Conservation (phyloP, 495 filamentous ascomycete genomes). For the Hyphodiscus hymeniophilus region DNA sequence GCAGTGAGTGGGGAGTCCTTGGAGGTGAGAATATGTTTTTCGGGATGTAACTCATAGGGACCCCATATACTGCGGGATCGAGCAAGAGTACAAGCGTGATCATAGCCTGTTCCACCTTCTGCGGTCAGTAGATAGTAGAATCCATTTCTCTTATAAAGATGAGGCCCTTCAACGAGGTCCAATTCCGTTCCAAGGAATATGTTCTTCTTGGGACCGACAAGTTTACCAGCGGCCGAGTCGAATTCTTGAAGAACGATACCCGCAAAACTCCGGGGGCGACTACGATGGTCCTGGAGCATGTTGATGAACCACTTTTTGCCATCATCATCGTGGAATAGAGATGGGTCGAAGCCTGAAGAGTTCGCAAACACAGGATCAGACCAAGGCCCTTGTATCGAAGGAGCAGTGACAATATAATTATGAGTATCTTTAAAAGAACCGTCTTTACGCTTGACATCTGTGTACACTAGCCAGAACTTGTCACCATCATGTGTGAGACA, state of each 20-base stretch:
- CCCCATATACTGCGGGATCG: neutral
- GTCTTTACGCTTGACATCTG: too few relatives aligned
- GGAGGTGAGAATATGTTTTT: too few relatives aligned
- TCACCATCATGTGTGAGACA: neutral
- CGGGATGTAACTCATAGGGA: too few relatives aligned
- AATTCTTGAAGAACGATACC: constrained; percentile 10
- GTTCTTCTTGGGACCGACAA: constrained; percentile 1
- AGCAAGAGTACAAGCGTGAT: constrained; percentile 26
- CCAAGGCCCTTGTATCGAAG: constrained; percentile 9
- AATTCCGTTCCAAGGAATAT: neutral
- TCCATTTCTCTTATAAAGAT: constrained; percentile 34
- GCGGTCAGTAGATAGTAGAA: constrained; percentile 44
- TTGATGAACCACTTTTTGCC: constrained; percentile 2
- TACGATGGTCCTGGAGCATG: constrained; percentile 1
- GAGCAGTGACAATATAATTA: too few relatives aligned
- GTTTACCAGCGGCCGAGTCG: neutral
- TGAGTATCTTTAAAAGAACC: too few relatives aligned
- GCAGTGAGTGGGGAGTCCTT: too few relatives aligned
- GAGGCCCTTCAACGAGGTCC: constrained; percentile 32
- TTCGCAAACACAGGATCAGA: neutral
- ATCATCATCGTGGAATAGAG: neutral
- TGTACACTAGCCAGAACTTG: too few relatives aligned
- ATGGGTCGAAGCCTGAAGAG: constrained; percentile 5
- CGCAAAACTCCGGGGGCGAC: neutral
- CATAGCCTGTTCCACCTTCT: constrained; percentile 40